Base-by-base conservation (phyloP, 1,284 basidiomycete genomes). In the Leccinum huronense region DNA sequence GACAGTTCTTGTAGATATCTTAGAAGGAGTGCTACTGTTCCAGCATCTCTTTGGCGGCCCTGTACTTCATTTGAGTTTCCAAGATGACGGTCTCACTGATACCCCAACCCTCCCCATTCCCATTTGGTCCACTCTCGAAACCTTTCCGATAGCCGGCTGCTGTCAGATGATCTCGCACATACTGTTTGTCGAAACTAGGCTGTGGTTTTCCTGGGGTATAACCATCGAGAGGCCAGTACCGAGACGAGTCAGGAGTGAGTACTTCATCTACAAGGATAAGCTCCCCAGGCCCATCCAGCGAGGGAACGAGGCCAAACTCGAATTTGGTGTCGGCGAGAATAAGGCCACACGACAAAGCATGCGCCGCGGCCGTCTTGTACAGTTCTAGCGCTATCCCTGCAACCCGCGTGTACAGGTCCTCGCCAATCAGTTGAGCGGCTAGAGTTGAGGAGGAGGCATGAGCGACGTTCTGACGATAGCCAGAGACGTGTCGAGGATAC, bases 101-200 rank as follows among this genome's bases (percentile, higher is more conserved):
- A 3, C 79, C 70, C 91, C 91, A 93, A 9, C 91, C 90, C 67
- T 86, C 76, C 8, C 85, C 86, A 57, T 84, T 83, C 7, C 90
- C 93, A 54, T 81, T 80, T 0, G 85, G 86, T 6, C 89, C 90
- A 61, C 82, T 86, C 72, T 95, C 93, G 36, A 93, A 80, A 0
- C 91, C 93, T 75, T 91, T 93, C 67, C 82, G 82, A 76, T 93
- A 94, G 0, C 93, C 93, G 5, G 82, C 80, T 31, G 79, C 76
- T 30, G 86, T 86, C 51, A 98, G 80, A 91, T 95, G 95, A 76
- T 98, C 95, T 42, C 97, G 83, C 56, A 99, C 80, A 74, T 92
- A 98, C 79, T 99, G 97, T 81, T 99, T 99, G 78, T 99, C 97
- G 72, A 97, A 99, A 72, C 93, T 95, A 23, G 89, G 85, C 78